Evolutionary conservation across 1,284 basidiomycete species (phyloP).

Genomic region (Tilletia setariae): DNA sequence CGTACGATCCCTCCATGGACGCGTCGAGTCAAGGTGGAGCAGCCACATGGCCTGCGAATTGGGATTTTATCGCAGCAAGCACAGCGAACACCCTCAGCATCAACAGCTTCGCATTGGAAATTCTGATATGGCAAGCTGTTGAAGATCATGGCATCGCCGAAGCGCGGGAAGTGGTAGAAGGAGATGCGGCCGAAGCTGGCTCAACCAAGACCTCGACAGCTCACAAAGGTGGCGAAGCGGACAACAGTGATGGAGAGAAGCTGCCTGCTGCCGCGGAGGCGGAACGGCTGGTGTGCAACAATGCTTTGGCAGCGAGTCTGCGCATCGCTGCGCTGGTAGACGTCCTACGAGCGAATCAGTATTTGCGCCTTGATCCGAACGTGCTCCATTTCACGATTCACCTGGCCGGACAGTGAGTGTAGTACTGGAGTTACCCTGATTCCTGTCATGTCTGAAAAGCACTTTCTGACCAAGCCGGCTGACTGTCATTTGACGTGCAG

Average conservation of each 20-base stretch:
- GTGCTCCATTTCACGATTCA: slow-evolving; percentile 21
- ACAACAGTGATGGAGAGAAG: neutral
- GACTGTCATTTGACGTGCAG: slow-evolving; percentile 26
- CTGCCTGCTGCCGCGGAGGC: neutral
- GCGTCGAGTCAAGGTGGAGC: neutral
- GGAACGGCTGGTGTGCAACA: slow-evolving; percentile 58
- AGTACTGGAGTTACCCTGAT: too few species aligned
- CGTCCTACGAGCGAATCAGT: slow-evolving; percentile 38
- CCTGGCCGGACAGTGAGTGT: slow-evolving; percentile 11
- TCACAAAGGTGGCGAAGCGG: neutral
- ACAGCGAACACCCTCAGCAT: slow-evolving; percentile 77
- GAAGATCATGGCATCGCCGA: slow-evolving; percentile 71
- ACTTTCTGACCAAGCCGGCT: slow-evolving; percentile 21
- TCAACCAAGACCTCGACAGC: neutral
- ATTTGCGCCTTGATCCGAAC: slow-evolving; percentile 40
- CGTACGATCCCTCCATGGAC: slow-evolving; percentile 47
- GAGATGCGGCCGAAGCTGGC: slow-evolving; percentile 16
- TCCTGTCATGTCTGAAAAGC: too few species aligned
- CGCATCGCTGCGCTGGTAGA: slow-evolving; percentile 77
- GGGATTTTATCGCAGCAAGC: slow-evolving; percentile 83
- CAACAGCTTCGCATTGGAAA: slow-evolving; percentile 82
- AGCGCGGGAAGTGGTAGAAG: slow-evolving; percentile 58
- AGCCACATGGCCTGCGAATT: slow-evolving; percentile 68
- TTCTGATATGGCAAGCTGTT: slow-evolving; percentile 58
- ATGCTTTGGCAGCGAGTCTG: slow-evolving; percentile 76